Conservation (phyloP, 2,329 filamentous ascomycete genomes). For the Calonectria leucothoes region DNA sequence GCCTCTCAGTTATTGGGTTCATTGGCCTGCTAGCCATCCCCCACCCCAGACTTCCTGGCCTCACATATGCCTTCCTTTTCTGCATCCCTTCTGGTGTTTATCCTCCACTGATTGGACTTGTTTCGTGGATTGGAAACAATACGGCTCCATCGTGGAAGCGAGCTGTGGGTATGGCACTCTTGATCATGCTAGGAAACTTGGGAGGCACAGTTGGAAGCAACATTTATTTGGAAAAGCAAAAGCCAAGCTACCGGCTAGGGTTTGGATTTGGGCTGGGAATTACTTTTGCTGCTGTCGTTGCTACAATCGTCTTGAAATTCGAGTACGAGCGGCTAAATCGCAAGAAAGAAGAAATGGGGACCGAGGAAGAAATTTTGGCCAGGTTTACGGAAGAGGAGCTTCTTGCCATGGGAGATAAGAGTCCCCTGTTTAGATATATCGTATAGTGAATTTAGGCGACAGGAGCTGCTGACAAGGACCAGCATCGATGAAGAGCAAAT, state of each 20-base stretch:
- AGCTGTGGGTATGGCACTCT: slow-evolving; percentile 4
- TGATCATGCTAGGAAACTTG: slow-evolving; percentile 10
- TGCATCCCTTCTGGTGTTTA: slow-evolving; percentile 4
- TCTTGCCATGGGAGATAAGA: not conserved
- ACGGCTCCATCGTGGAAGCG: slow-evolving; percentile 5
- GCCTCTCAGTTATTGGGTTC: not conserved
- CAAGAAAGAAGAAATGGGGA: not conserved
- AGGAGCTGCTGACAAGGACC: not conserved
- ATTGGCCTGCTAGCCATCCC: slow-evolving; percentile 3
- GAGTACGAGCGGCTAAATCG: not conserved
- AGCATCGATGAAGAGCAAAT: not conserved
- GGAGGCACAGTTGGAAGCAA: slow-evolving; percentile 15
- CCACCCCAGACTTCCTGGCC: slow-evolving; percentile 6
- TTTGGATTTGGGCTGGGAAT: not conserved
- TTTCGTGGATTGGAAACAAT: slow-evolving; percentile 20
- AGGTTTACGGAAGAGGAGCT: not conserved
- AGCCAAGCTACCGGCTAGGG: not conserved
- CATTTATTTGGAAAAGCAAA: slow-evolving; percentile 14
- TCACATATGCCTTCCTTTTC: slow-evolving; percentile 19
- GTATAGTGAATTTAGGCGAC: not conserved
- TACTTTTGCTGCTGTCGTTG: not conserved
- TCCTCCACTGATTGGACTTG: not conserved
- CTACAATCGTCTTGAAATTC: not conserved
- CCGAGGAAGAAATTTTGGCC: not conserved
- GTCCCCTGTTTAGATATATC: slow-evolving; percentile 1